Base-by-base conservation (phyloP, 1,284 basidiomycete species). In the Exobasidium rhododendri region DNA sequence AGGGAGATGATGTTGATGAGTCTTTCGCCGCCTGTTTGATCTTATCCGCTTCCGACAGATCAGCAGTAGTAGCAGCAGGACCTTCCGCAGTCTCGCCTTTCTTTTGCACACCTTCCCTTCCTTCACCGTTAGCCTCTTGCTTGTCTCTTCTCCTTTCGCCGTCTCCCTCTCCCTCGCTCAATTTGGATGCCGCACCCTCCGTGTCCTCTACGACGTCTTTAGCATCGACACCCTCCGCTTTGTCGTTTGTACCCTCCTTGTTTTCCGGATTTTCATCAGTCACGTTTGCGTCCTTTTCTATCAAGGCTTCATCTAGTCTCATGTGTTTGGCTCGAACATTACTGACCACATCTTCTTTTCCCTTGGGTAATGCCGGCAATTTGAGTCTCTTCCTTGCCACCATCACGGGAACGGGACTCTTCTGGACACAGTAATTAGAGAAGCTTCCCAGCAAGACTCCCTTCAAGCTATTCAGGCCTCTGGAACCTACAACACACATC, bases 401-500 rank as follows among this genome's bases (percentile, higher is more conserved):
- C 92, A 94, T 94, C 62, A 94, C 92, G 1, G 90, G 93, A 0
- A 91, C 91, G 3, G 87, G 89, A 59, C 87, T 90, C 82, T 92
- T 92, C 82, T 92, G 92, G 47, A 97, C 92, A 54, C 97, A 87
- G 79, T 98, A 98, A 81, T 97, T 92, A 2, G 91, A 94, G 0
- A 93, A 97, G 2, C 92, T 94, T n/a, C 94, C 94, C 40, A 97
- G 87, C 4, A 97, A 84, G 74, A 97, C 94, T 26, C 93, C 93
- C 78, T 94, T 94, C 60, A 97, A 81, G 72, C 92, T 89, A 26
- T 90, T 87, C 30, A 96, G 75, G 63, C 94, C 94, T 62, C 94
- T 88, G 20, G 91, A 94, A 4, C 94, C 94, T 7, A 97, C 93
- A 58, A 98, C 94, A 29, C 94, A 85, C 88, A 97, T 91, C 2